Conservation (phyloP, 1,284 basidiomycete species). For the Gymnopus androsaceus region DNA sequence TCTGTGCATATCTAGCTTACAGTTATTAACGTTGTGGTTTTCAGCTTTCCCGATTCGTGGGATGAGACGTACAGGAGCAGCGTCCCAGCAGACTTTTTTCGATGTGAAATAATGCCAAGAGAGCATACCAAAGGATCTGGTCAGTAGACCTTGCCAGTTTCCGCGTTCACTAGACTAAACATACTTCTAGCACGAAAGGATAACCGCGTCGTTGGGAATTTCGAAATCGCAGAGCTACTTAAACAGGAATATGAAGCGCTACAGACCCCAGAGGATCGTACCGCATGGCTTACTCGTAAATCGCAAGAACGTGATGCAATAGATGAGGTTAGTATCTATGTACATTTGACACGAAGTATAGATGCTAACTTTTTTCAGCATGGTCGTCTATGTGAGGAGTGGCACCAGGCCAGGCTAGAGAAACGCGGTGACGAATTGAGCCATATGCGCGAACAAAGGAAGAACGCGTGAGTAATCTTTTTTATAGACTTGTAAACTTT, state of each 20-base stretch:
- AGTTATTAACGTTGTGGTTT: background rate
- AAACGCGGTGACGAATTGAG: background rate
- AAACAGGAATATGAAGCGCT: background rate
- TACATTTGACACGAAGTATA: too few species aligned
- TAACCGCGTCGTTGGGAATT: background rate
- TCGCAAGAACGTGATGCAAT: background rate
- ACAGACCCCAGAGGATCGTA: background rate
- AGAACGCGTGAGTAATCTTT: background rate
- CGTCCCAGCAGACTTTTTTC: background rate
- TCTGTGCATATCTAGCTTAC: background rate
- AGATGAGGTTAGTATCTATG: too few species aligned
- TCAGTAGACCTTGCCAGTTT: background rate
- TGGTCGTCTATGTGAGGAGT: background rate
- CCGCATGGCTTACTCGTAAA: background rate
- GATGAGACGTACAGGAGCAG: background rate
- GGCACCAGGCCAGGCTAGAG: background rate
- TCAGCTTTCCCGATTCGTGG: background rate
- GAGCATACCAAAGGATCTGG: background rate
- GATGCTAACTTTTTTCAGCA: background rate
- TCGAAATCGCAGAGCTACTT: background rate
- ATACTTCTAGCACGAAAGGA: background rate
- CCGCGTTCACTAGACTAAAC: background rate
- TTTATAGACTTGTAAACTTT: background rate
- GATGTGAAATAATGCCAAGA: background rate
- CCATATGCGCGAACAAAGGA: background rate